A percentile compares a stretch with the other conserved stretches of the same genome.
These are phyloP conservation scores for Trichosporon asahii DNA, from an alignment of 1,284 basidiomycete species.

Conservation along the genomic window DNA sequence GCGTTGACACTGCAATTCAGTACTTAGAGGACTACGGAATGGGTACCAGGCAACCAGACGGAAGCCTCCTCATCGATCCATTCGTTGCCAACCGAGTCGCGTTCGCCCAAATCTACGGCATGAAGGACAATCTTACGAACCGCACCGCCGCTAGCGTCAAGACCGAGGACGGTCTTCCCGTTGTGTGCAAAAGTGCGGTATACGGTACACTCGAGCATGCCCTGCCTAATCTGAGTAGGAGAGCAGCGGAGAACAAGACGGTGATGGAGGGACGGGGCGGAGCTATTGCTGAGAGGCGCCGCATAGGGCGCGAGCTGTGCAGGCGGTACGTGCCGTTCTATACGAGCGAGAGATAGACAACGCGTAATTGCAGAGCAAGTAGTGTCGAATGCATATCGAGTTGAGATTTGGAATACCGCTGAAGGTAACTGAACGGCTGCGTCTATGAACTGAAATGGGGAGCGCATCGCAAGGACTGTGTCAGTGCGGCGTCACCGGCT, in stretches of 20 bases:
- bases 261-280: not conserved
- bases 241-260: not conserved
- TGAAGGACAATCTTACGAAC: conserved; percentile 13
- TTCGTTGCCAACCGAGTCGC: not conserved
- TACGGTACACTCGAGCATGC: not conserved
- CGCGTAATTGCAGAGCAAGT: not conserved
- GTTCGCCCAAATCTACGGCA: conserved; percentile 13
- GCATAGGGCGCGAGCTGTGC: not conserved
- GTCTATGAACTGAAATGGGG: no score
- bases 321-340: not conserved
- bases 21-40: not conserved
- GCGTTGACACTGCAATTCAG: conserved; percentile 2
- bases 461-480: no score
- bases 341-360: not conserved
- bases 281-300: not conserved
- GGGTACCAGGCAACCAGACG: not conserved
- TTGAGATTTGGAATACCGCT: not conserved
- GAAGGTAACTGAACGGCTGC: no score
- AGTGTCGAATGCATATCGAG: not conserved
- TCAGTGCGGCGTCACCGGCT: no score
- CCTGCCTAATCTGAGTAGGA: not conserved
- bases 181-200: not conserved
- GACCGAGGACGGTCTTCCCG: not conserved
- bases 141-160: conserved; percentile 1
- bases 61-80: not conserved